Evolutionary conservation across 1,284 basidiomycete species (phyloP).

Genomic region (Chalciporus piperatoides): DNA sequence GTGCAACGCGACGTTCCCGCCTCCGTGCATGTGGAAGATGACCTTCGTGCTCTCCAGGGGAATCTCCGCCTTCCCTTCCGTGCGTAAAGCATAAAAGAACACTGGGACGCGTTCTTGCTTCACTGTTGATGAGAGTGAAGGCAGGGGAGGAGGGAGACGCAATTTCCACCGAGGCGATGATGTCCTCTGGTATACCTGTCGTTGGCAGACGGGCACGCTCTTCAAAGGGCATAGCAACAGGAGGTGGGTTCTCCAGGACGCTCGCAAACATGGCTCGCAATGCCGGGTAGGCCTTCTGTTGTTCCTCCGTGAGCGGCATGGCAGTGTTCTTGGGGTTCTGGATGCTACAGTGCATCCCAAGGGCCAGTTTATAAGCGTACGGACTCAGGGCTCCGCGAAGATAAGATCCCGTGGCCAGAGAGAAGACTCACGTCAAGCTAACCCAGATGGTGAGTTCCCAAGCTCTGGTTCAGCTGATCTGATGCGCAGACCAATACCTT

Average conservation of each 20-base stretch:
- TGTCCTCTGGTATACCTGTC: conserved; percentile 9
- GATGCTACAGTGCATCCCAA: neutral
- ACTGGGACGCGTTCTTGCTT: conserved; percentile 23
- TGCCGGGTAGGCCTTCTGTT: conserved; percentile 8
- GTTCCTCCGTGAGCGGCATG: conserved; percentile 21
- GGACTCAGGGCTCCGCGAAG: neutral
- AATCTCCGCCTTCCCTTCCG: neutral
- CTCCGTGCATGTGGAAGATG: conserved; percentile 28
- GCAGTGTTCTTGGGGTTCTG: neutral
- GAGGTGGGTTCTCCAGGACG: neutral
- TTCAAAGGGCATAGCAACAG: conserved; percentile 15
- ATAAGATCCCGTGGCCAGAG: neutral
- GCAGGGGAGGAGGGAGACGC: conserved; percentile 10
- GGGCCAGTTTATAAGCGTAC: neutral
- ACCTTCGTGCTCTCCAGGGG: conserved; percentile 12
- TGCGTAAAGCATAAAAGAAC: conserved; percentile 16
- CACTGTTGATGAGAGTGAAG: conserved; percentile 10
- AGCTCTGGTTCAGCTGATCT: too few species aligned
- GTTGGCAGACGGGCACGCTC: conserved; percentile 22
- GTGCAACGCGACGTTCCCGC: conserved; percentile 21
- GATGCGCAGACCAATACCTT: too few species aligned
- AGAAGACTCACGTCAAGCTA: too few species aligned
- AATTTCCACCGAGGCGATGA: conserved; percentile 20
- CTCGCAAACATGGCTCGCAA: neutral
- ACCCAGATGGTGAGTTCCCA: too few species aligned